Evolutionary conservation across 2,329 filamentous ascomycete species (phyloP).

Genomic region (Pseudocercospora macadamiae): DNA sequence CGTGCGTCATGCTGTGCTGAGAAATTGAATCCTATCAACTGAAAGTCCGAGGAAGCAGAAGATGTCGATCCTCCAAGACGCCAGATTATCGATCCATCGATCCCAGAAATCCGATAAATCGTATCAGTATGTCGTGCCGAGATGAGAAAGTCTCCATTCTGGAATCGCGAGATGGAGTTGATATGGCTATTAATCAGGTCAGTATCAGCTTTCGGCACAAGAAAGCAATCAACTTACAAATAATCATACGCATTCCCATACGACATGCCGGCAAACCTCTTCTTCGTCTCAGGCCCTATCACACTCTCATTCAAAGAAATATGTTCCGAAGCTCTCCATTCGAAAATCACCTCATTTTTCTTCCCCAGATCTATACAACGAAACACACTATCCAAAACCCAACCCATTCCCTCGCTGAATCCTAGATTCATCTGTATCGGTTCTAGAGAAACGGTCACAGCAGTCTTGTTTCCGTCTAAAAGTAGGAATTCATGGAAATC

Average conservation of each 20-base stretch:
- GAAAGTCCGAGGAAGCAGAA: too few species aligned
- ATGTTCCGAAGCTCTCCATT: constrained; percentile 50
- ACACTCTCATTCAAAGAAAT: constrained; percentile 30
- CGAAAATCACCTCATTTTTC: constrained; percentile 44
- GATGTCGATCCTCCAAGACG: constrained; percentile 33
- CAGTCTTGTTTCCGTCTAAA: constrained; percentile 6
- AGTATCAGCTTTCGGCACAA: not conserved
- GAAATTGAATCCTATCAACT: constrained; percentile 12
- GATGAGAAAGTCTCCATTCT: constrained; percentile 43
- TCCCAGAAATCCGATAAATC: constrained; percentile 43
- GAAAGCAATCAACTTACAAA: not conserved
- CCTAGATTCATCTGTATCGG: not conserved
- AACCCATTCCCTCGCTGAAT: constrained; percentile 16
- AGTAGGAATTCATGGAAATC: constrained; percentile 47
- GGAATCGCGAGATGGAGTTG: constrained; percentile 45
- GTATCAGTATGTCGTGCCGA: constrained; percentile 44
- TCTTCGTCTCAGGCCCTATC: not conserved
- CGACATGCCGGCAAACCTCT: constrained; percentile 4
- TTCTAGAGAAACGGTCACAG: not conserved
- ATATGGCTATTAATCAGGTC: constrained; percentile 31
- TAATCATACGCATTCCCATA: constrained; percentile 12
- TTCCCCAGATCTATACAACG: constrained; percentile 49
- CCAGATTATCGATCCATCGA: constrained; percentile 43
- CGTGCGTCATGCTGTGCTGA: constrained; percentile 5
- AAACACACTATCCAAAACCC: constrained; percentile 39